A percentile compares a stretch with the other conserved stretches of the same genome.
phyloP scores from a whole-genome alignment of 139 green algal species.

The Chlorella vulgaris region DNA sequence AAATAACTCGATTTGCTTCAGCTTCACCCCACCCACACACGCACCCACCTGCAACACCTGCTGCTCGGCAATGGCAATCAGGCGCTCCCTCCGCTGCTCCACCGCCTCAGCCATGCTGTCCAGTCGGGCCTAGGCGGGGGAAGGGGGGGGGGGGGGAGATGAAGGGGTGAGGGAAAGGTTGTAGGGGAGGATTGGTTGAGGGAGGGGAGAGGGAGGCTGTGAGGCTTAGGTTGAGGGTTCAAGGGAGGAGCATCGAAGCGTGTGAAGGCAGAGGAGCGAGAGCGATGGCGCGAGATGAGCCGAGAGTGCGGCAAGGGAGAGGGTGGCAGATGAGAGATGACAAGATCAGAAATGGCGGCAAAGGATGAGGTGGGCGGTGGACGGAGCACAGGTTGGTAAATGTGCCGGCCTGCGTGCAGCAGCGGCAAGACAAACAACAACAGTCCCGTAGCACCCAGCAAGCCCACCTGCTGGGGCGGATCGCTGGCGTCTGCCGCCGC shows the following conservation, averaged over 20 bases:
- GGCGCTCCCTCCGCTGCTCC: conserved; percentile 19
- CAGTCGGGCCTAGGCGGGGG: conserved; percentile 11
- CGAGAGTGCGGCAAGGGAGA: too few relatives aligned
- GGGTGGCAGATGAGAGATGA: too few relatives aligned
- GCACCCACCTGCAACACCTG: conserved; percentile 17
- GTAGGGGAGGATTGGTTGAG: background rate
- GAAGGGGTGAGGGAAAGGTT: background rate
- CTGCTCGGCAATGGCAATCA: conserved; percentile 14
- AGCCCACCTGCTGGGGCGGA: conserved; percentile 3
- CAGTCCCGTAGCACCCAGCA: too few relatives aligned
- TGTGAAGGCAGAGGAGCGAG: too few relatives aligned
- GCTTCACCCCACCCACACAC: background rate
- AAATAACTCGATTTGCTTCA: background rate
- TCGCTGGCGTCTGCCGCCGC: background rate
- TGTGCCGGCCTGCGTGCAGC: too few relatives aligned
- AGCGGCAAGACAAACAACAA: too few relatives aligned
- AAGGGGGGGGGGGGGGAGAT: background rate
- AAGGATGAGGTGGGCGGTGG: too few relatives aligned
- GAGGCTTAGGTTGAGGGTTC: too few relatives aligned
- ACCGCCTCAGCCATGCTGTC: conserved; percentile 34
- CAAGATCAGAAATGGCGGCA: too few relatives aligned
- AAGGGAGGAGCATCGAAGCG: too few relatives aligned
- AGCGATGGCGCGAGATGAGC: too few relatives aligned
- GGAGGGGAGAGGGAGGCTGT: background rate
- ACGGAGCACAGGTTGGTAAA: too few relatives aligned